phyloP scores from a whole-genome alignment of 2,329 filamentous ascomycete genomes.

The Fusarium cicatricum region DNA sequence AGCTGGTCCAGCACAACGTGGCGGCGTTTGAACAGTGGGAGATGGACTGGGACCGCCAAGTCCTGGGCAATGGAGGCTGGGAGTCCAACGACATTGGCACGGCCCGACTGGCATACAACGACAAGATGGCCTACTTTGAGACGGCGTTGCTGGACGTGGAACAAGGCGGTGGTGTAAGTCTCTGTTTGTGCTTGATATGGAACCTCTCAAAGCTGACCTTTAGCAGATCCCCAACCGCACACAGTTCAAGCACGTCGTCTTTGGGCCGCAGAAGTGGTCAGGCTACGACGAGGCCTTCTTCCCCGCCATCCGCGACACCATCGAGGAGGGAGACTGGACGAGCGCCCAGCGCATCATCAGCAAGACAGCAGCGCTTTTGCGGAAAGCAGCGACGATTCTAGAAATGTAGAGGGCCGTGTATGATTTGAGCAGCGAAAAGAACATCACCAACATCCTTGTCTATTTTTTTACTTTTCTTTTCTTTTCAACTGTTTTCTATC shows the following conservation, averaged over 20 bases:
- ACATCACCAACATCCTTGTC: too few species aligned
- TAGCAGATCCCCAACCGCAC: conserved; percentile 80
- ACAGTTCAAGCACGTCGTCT: conserved; percentile 94
- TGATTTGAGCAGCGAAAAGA: conserved; percentile 27
- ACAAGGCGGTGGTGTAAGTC: conserved; percentile 75
- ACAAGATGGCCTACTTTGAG: conserved; percentile 82
- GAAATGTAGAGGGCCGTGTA: conserved; percentile 35
- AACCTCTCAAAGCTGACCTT: conserved; percentile 16
- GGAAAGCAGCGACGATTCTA: conserved; percentile 60
- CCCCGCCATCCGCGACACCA: conserved; percentile 84
- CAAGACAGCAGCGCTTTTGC: conserved; percentile 75
- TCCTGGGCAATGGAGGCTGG: conserved; percentile 76
- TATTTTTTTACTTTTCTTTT: conserved; percentile 1
- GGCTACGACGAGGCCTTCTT: conserved; percentile 47
- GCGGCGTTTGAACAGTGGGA: conserved; percentile 79
- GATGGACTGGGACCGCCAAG: conserved; percentile 74
- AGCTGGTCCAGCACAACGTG: conserved; percentile 59
- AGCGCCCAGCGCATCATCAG: conserved; percentile 73
- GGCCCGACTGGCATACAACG: conserved; percentile 79
- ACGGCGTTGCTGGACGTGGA: conserved; percentile 81
- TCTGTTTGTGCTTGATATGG: background rate
- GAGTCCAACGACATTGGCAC: conserved; percentile 75
- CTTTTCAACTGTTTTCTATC: conserved; percentile 7
- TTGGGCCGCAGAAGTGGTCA: conserved; percentile 82
- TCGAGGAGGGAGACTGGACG: conserved; percentile 76